Conservation (phyloP, 2,329 filamentous ascomycete species). For the Epichloe hybrida region DNA sequence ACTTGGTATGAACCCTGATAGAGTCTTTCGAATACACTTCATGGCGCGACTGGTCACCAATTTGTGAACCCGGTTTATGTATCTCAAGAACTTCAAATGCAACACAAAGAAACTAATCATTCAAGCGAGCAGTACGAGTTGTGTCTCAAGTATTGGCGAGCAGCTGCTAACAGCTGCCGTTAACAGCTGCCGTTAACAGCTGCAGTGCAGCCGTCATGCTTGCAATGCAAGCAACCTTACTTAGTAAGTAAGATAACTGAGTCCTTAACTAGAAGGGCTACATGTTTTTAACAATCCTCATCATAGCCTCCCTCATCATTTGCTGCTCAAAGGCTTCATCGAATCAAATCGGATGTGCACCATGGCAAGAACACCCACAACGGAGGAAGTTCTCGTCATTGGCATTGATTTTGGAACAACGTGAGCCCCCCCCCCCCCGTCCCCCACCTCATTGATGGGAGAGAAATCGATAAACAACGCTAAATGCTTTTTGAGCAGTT, state of each 20-base stretch:
- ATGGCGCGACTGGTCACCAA: neutral
- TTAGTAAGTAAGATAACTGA: too few relatives aligned
- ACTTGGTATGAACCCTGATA: neutral
- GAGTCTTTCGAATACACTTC: neutral
- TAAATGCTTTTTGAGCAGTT: conserved; percentile 10
- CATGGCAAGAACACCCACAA: neutral
- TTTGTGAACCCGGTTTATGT: too few relatives aligned
- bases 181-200: too few relatives aligned
- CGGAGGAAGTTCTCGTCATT: conserved; percentile 16
- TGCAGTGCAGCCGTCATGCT: too few relatives aligned
- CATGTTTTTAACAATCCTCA: neutral
- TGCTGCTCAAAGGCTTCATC: neutral
- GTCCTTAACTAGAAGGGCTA: too few relatives aligned
- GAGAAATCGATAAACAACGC: too few relatives aligned
- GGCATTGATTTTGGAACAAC: conserved; percentile 36
- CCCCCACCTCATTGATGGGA: too few relatives aligned
- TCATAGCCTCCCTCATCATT: too few relatives aligned
- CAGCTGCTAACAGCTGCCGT: neutral
- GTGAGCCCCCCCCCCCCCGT: conserved; percentile 10
- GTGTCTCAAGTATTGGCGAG: neutral
- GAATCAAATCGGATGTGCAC: neutral
- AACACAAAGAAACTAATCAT: neutral
- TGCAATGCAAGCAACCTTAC: too few relatives aligned
- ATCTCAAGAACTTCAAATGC: neutral
- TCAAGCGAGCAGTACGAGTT: neutral